Conservation (phyloP, 805 yeast species). For the Wickerhamomyces strasburgensis region DNA sequence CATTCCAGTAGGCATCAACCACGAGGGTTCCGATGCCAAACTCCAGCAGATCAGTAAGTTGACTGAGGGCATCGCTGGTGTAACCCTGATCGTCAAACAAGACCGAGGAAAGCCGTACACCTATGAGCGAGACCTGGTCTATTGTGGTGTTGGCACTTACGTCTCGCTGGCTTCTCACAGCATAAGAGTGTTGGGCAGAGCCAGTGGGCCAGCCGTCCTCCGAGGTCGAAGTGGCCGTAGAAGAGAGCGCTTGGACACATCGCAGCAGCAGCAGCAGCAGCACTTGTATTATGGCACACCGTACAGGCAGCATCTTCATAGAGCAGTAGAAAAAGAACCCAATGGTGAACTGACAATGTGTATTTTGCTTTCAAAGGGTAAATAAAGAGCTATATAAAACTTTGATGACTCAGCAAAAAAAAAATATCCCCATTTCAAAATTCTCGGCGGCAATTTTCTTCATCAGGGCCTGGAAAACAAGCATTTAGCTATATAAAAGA, state of each 20-base stretch:
- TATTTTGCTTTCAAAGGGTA: too few relatives aligned
- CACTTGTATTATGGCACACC: background rate
- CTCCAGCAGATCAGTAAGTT: conserved; percentile 30
- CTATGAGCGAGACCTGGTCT: conserved; percentile 35
- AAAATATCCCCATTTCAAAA: too few relatives aligned
- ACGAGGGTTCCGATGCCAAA: conserved; percentile 43
- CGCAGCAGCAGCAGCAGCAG: background rate
- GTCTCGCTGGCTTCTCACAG: conserved; percentile 37
- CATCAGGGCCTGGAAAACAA: too few relatives aligned
- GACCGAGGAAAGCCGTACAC: conserved; percentile 32
- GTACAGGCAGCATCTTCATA: background rate
- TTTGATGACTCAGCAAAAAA: too few relatives aligned
- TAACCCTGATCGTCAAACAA: conserved; percentile 32
- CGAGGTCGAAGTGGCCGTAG: too few relatives aligned
- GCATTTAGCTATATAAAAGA: too few relatives aligned
- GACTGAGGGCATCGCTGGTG: conserved; percentile 25
- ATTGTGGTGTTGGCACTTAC: conserved; percentile 35
- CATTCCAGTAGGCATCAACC: conserved; percentile 55
- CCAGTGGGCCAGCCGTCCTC: conserved; percentile 2
- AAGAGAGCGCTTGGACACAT: background rate
- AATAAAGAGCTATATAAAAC: too few relatives aligned
- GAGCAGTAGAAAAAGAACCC: background rate
- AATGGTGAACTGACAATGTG: too few relatives aligned
- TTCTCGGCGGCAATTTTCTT: too few relatives aligned
- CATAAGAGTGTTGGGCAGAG: conserved; percentile 3